phyloP scores from a whole-genome alignment of 306 rosid species.

The Acmispon strigosus region DNA sequence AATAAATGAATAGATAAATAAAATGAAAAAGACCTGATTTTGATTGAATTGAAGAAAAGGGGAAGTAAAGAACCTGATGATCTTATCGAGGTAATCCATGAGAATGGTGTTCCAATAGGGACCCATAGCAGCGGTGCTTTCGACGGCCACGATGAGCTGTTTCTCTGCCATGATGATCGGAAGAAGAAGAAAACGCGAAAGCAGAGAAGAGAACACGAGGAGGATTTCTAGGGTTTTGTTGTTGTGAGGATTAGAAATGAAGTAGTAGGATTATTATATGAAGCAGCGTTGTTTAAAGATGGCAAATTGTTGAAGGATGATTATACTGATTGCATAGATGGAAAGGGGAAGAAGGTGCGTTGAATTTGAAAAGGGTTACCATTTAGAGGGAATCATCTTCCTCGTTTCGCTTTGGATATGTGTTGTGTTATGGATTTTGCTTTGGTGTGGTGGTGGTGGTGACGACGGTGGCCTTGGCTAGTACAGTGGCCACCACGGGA shows the following conservation, averaged over 20 bases:
- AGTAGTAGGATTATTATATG: not conserved
- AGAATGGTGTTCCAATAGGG: conserved; percentile 60
- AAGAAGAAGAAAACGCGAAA: not conserved
- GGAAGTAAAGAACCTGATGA: conserved; percentile 41
- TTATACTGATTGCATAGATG: too few species aligned
- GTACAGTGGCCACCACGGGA: too few species aligned
- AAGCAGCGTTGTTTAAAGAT: not conserved
- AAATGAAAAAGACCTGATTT: not conserved
- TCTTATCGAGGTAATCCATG: conserved; percentile 70
- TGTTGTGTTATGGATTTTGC: too few species aligned
- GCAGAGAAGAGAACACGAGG: not conserved
- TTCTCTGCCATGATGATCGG: conserved; percentile 55
- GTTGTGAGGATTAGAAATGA: not conserved
- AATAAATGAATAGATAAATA: too few species aligned
- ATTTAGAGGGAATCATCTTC: too few species aligned
- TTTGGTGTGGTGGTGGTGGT: too few species aligned
- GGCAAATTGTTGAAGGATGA: not conserved
- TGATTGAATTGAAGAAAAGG: not conserved
- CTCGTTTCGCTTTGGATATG: too few species aligned
- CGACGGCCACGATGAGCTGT: conserved; percentile 74
- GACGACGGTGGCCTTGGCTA: too few species aligned
- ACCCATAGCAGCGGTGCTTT: conserved; percentile 83
- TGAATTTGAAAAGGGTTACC: not conserved
- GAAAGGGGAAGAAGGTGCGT: not conserved
- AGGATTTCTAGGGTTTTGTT: not conserved